A percentile compares a stretch with the other conserved stretches of the same genome.
Evolutionary conservation across 2,329 filamentous ascomycete genomes (phyloP).

Genomic region (Periconia digitata): DNA sequence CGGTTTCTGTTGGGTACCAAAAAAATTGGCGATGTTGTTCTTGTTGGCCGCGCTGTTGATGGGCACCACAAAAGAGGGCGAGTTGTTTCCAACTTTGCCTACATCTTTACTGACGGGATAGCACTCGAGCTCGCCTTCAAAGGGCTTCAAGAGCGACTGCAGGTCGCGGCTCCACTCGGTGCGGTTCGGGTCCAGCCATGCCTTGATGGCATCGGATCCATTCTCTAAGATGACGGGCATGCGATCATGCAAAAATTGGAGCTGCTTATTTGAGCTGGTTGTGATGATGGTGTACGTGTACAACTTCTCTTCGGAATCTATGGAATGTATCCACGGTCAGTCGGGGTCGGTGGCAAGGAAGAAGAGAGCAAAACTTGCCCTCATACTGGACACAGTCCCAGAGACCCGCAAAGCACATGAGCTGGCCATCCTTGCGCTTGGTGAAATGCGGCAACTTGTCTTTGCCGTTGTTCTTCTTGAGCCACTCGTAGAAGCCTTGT

Average conservation of each 20-base stretch:
- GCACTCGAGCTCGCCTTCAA: slow-evolving; percentile 74
- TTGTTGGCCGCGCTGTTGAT: slow-evolving; percentile 86
- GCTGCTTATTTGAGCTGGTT: slow-evolving; percentile 78
- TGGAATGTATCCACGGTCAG: slow-evolving; percentile 22
- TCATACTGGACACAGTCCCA: slow-evolving; percentile 89
- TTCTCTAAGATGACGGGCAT: slow-evolving; percentile 94
- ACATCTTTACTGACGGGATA: slow-evolving; percentile 88
- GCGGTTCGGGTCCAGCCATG: slow-evolving; percentile 75
- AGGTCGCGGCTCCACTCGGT: slow-evolving; percentile 76
- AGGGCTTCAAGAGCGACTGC: slow-evolving; percentile 78
- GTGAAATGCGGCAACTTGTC: slow-evolving; percentile 85
- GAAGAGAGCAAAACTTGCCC: slow-evolving; percentile 49
- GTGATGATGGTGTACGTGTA: slow-evolving; percentile 96
- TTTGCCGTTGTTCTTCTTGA: slow-evolving; percentile 74
- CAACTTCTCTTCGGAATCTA: slow-evolving; percentile 65
- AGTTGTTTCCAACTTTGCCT: slow-evolving; percentile 92
- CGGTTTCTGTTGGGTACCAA: slow-evolving; percentile 59
- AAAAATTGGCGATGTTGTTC: slow-evolving; percentile 92
- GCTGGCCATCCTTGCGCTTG: slow-evolving; percentile 75
- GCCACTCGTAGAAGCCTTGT: slow-evolving; percentile 96
- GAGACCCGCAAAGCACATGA: slow-evolving; percentile 88
- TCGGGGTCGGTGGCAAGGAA: slow-evolving; percentile 15
- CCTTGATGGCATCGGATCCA: slow-evolving; percentile 67
- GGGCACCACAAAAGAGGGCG: slow-evolving; percentile 78
- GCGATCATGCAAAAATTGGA: slow-evolving; percentile 86